These are phyloP conservation scores for Capronia americana DNA, from an alignment of 2,329 filamentous ascomycete species.

Conservation along the genomic window DNA sequence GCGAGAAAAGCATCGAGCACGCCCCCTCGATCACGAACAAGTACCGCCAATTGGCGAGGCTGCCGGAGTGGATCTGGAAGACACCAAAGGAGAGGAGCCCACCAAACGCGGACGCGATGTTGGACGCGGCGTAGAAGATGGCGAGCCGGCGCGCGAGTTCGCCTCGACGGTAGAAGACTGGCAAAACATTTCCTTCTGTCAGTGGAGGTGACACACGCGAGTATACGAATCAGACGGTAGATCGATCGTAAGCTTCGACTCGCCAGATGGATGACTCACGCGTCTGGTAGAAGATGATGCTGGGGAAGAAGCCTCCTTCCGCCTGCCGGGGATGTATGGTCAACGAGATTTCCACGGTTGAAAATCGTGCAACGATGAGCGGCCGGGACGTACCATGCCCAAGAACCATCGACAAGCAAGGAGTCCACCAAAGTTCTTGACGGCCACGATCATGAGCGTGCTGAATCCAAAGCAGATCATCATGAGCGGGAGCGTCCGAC, in stretches of 20 bases:
- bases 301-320: slow-evolving; percentile 27
- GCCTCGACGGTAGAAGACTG: slow-evolving; percentile 69
- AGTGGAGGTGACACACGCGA: background rate
- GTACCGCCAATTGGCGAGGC: slow-evolving; percentile 59
- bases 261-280: background rate
- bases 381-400: slow-evolving; percentile 66
- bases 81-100: slow-evolving; percentile 66
- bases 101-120: slow-evolving; percentile 73
- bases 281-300: slow-evolving; percentile 49
- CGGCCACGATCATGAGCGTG: slow-evolving; percentile 60
- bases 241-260: background rate
- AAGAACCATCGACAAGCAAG: slow-evolving; percentile 73
- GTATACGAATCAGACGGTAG: background rate
- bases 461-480: slow-evolving; percentile 73
- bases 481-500: slow-evolving; percentile 68
- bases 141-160: slow-evolving; percentile 74
- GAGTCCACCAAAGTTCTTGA: slow-evolving; percentile 62
- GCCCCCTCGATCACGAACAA: slow-evolving; percentile 64
- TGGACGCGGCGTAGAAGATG: slow-evolving; percentile 76
- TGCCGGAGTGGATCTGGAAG: slow-evolving; percentile 62
- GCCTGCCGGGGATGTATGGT: slow-evolving; percentile 4
- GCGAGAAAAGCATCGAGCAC: slow-evolving; percentile 66
- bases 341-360: background rate
- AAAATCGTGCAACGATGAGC: background rate
- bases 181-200: slow-evolving; percentile 43